These are phyloP conservation scores for Cryphonectria parasitica DNA, from an alignment of 2,329 filamentous ascomycete genomes.

Conservation along the genomic window DNA sequence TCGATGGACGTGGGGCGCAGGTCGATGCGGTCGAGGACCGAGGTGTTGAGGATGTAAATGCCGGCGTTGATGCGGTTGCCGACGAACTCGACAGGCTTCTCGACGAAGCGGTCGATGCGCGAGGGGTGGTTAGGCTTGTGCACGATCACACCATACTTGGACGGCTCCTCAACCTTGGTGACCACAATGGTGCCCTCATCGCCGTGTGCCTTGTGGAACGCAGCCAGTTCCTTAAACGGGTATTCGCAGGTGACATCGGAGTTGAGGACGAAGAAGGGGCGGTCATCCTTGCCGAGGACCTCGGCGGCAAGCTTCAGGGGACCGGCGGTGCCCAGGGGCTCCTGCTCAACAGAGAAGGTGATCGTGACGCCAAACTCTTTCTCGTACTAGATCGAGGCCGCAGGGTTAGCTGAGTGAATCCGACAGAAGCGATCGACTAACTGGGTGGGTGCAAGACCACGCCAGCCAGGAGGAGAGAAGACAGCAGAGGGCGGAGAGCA, in stretches of 20 bases:
- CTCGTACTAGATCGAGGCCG: constrained; percentile 68
- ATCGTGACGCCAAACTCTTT: constrained; percentile 92
- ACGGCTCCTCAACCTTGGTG: constrained; percentile 98
- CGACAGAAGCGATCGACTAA: not conserved
- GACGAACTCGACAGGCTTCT: constrained; percentile 98
- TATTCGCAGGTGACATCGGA: constrained; percentile 98
- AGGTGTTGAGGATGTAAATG: constrained; percentile 97
- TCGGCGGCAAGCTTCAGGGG: constrained; percentile 94
- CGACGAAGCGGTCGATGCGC: constrained; percentile 96
- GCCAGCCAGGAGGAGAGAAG: not conserved
- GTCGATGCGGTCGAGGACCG: constrained; percentile 87
- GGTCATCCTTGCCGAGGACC: constrained; percentile 89
- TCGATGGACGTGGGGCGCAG: constrained; percentile 96
- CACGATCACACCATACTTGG: constrained; percentile 98
- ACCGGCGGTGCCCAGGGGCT: constrained; percentile 92
- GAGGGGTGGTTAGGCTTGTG: constrained; percentile 92
- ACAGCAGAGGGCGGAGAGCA: not conserved
- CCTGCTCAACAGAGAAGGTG: constrained; percentile 94
- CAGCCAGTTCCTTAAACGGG: constrained; percentile 86
- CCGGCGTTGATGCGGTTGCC: constrained; percentile 99
- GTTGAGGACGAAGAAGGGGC: constrained; percentile 97
- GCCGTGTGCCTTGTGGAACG: constrained; percentile 91
- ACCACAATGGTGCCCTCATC: constrained; percentile 97
- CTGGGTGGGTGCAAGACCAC: not conserved
- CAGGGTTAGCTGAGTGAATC: constrained; percentile 8